phyloP scores from a whole-genome alignment of 495 filamentous ascomycete genomes.

The Hyaloscypha finlandica region DNA sequence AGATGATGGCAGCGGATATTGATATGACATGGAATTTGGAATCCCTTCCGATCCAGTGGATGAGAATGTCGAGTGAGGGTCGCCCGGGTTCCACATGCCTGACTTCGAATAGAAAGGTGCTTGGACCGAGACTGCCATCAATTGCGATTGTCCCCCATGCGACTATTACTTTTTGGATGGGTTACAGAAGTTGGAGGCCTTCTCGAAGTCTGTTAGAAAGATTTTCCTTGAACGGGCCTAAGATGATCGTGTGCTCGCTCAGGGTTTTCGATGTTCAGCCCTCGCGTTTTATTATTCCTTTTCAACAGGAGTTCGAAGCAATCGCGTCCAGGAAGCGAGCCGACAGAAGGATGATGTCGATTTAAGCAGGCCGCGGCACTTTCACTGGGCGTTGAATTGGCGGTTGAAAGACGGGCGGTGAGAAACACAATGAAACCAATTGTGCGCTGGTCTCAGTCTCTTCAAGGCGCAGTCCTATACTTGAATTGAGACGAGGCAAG shows the following conservation, averaged over 20 bases:
- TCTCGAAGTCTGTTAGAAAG: neutral
- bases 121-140: constrained; percentile 37
- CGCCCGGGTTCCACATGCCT: constrained; percentile 32
- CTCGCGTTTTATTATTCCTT: constrained; percentile 10
- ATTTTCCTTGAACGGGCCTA: neutral
- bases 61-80: constrained; percentile 24
- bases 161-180: constrained; percentile 9
- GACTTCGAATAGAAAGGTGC: constrained; percentile 32
- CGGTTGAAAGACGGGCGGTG: constrained; percentile 25
- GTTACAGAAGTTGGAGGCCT: constrained; percentile 1
- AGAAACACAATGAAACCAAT: constrained; percentile 30
- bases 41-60: constrained; percentile 40
- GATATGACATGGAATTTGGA: constrained; percentile 54
- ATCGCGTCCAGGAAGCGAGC: constrained; percentile 26
- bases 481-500: constrained; percentile 23
- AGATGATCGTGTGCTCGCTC: constrained; percentile 24
- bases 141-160: constrained; percentile 28
- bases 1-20: constrained; percentile 46
- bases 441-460: constrained; percentile 20
- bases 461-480: constrained; percentile 22
- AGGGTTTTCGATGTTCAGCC: neutral
- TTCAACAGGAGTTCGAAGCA: constrained; percentile 19
- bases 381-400: constrained; percentile 28
- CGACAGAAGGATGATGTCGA: constrained; percentile 29
- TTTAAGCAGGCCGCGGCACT: constrained; percentile 37